Evolutionary conservation across 2,329 filamentous ascomycete species (phyloP), one percentile per base, ranked within the genome.

Genomic region (Claviceps sp.): DNA sequence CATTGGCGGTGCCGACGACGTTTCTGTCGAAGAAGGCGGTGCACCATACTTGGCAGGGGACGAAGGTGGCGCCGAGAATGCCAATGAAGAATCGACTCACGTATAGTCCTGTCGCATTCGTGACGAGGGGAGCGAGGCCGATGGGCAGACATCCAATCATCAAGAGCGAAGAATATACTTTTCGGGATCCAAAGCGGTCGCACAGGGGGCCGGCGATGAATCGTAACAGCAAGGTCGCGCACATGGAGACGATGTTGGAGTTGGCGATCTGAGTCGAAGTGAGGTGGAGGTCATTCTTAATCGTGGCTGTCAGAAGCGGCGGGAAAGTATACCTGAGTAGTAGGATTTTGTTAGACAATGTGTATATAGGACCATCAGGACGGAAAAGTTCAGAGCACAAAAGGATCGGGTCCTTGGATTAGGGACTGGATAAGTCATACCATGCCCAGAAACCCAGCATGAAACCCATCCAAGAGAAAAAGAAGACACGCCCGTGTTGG

Each of bases 21-120:
- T 90, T 93, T 72, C 90, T 93, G 70, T 96, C 89, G 65, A 88
- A 95, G 73, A 95, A 95, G 0, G 84, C 88, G 0, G 88, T 95
- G 9, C 85, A 87, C 88, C 89, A 95, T 6, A 95, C 90, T 64
- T 94, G 88, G 65, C 88, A 95, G 13, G 86, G 86, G 0, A 91
- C 86, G 60, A 91, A 91, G 1, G 81, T 79, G 2, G 83, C 85
- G 42, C 86, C 86, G 0, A 91, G 77, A 44, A 91, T 84, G 55
- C 86, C 86, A 56, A 90, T 80, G 68, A 90, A 90, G 72, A 91
- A 91, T 45, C 86, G 80, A 47, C 85, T 77, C 20, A 78, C 69
- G 58, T 88, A 83, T n/a, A 91, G 76, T 8, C 86, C 83, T 14
- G 56, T 60, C 37, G 61, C 64, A 50, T 76, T 82, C 47, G 80